Conservation (phyloP, 495 filamentous ascomycete species). For the Astrocystis sublimbata region DNA sequence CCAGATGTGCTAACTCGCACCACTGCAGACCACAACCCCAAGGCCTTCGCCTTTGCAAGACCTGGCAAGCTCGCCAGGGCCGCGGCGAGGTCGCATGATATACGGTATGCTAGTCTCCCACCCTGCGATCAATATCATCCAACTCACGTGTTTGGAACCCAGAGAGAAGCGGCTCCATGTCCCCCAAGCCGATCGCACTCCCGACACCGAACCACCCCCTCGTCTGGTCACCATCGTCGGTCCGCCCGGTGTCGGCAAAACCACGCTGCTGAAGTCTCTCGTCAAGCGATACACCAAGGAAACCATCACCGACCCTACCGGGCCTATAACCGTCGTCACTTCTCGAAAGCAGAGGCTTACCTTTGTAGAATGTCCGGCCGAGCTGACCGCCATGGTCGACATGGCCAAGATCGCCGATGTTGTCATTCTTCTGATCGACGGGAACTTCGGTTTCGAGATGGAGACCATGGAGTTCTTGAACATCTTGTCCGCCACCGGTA, state of each 20-base stretch:
- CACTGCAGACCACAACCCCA: conserved; percentile 72
- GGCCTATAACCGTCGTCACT: conserved; percentile 92
- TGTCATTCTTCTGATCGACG: conserved; percentile 95
- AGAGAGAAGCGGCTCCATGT: conserved; percentile 96
- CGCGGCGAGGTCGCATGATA: conserved; percentile 89
- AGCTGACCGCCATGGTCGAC: conserved; percentile 93
- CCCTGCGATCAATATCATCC: not conserved
- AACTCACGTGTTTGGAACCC: conserved; percentile 53
- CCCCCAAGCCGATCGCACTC: conserved; percentile 89
- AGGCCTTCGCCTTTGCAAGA: conserved; percentile 84
- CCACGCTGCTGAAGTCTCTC: conserved; percentile 77
- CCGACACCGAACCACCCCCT: conserved; percentile 86
- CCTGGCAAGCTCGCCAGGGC: conserved; percentile 82
- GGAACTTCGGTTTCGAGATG: conserved; percentile 99
- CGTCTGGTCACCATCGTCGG: conserved; percentile 90
- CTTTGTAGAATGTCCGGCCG: conserved; percentile 94
- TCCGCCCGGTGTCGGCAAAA: conserved; percentile 76
- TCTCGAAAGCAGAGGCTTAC: conserved; percentile 90
- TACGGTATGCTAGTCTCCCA: conserved; percentile 40
- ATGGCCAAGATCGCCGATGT: conserved; percentile 96
- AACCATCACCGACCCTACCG: conserved; percentile 81
- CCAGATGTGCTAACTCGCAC: conserved; percentile 13
- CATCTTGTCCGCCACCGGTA: conserved; percentile 81
- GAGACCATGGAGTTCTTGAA: conserved; percentile 99
- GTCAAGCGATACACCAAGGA: conserved; percentile 96